Evolutionary conservation across 192 early-diverging fungal species (phyloP), one percentile per base, ranked within the genome.

Genomic region (Jimgerdemannia flammicorona): DNA sequence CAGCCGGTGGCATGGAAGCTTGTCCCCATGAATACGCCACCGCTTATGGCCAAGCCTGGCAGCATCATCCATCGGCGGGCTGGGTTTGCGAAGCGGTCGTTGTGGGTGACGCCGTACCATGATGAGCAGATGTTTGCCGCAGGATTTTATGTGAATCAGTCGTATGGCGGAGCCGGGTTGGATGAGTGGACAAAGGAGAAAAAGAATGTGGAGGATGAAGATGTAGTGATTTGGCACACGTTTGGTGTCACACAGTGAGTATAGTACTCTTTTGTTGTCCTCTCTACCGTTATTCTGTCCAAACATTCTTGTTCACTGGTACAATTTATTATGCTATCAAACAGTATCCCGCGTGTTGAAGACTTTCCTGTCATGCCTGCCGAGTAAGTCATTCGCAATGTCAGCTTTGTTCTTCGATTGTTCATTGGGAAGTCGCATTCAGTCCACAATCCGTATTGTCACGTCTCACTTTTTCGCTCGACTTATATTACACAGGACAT

Each of bases 71-170:
- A 70, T 43, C 54, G 75, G 20, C 77, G 81, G 67, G 81, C 81
- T 78, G 77, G 77, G 54, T 82, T 82, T 59, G 77, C 81, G 19
- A 79, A 75, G 44, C 78, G 79, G 75, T 72, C 77, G 29, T 14
- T 82, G 4, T 82, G 81, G 81, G 81, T 79, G 3, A 82, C 81
- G 40, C 81, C 81, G 42, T 82, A 82, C 40, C 18, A 82, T 59
- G 81, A 82, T 66, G 59, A 82, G 4, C 74, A 82, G 71, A 64
- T 82, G 64, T 82, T 79, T 68, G 77, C 81, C 44, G 81, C 77
- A 75, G 81, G 81, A 70, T 82, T 82, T 70, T 82, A 82, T 72
- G 77, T 75, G 44, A 82, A 82, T 66, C 81, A 82, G 66, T 29
- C 29, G 29, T 29, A 29, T 29, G 14, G 14, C 19, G 66, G 65